A percentile compares a stretch with the other conserved stretches of the same genome.
These are phyloP conservation scores for Coemansia sp. DNA, from an alignment of 192 early-diverging fungal genomes.

Conservation along the genomic window DNA sequence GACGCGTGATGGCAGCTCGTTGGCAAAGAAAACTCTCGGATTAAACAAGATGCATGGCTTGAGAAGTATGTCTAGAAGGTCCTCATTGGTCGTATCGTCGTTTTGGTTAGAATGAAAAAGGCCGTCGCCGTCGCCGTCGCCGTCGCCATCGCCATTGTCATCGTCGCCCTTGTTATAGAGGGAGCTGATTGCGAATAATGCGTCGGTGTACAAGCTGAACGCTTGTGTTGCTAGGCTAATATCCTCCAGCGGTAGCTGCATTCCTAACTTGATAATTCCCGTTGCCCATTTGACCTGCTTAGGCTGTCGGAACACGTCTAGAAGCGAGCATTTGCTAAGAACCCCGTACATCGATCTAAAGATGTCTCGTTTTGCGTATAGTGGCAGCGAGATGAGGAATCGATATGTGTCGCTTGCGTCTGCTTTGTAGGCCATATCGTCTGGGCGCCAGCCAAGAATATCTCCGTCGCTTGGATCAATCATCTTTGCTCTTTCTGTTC, in stretches of 20 bases:
- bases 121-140: no score
- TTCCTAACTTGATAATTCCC: slow-evolving; percentile 37
- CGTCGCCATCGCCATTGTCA: not conserved
- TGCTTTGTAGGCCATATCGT: not conserved
- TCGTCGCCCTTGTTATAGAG: slow-evolving; percentile 11
- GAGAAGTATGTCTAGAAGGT: slow-evolving; percentile 24
- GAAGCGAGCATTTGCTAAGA: slow-evolving; percentile 13
- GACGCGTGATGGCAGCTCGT: slow-evolving; percentile 30
- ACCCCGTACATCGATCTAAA: slow-evolving; percentile 31
- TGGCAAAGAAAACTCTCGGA: slow-evolving; percentile 42
- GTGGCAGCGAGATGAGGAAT: slow-evolving; percentile 32
- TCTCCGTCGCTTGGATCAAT: slow-evolving; percentile 41
- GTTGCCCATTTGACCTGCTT: slow-evolving; percentile 42
- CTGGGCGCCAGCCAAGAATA: slow-evolving; percentile 32
- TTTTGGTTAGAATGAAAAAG: no score
- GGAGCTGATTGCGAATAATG: slow-evolving; percentile 21
- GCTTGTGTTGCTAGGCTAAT: slow-evolving; percentile 25
- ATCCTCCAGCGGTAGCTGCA: slow-evolving; percentile 47
- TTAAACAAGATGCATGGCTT: slow-evolving; percentile 42
- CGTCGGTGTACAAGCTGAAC: slow-evolving; percentile 39
- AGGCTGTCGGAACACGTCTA: slow-evolving; percentile 23
- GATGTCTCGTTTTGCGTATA: slow-evolving; percentile 33
- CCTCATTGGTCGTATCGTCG: not conserved
- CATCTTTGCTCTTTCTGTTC: slow-evolving; percentile 8
- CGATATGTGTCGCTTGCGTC: slow-evolving; percentile 14